Conservation (phyloP, 441 rosid genomes). For the Gossypium aridum region DNA sequence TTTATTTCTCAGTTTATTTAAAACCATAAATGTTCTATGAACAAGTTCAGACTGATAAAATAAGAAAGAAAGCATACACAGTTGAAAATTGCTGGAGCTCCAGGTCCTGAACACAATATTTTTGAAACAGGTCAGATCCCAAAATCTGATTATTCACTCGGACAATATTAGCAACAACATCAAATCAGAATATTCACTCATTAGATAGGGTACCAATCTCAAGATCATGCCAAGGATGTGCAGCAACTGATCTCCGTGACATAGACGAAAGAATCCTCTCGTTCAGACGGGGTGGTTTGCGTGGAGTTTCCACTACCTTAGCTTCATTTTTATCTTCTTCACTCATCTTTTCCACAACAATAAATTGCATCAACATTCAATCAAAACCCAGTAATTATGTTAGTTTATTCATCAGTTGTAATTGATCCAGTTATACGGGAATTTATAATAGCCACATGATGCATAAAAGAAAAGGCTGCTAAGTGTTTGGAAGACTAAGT, state of each 20-base stretch:
- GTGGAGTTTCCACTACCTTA: constrained; percentile 6
- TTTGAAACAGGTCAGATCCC: background rate
- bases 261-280: constrained; percentile 95
- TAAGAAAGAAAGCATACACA: constrained; percentile 44
- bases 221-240: constrained; percentile 99
- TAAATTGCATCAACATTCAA: constrained; percentile 12
- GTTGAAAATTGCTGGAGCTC: constrained; percentile 79
- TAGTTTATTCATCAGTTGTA: background rate
- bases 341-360: constrained; percentile 48
- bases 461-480: background rate
- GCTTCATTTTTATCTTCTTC: constrained; percentile 26
- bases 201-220: constrained; percentile 58
- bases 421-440: background rate
- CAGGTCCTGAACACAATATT: constrained; percentile 63
- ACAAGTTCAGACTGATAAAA: background rate
- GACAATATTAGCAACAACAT: background rate
- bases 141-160: background rate
- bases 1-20: background rate
- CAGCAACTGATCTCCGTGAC: constrained; percentile 94
- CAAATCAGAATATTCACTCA: background rate
- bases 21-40: background rate
- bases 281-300: constrained; percentile 47
- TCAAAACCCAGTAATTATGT: background rate
- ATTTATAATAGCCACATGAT: background rate
- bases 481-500: background rate